phyloP scores from a whole-genome alignment of 108 stramenopile genomes.

The Fistulifera solaris region DNA sequence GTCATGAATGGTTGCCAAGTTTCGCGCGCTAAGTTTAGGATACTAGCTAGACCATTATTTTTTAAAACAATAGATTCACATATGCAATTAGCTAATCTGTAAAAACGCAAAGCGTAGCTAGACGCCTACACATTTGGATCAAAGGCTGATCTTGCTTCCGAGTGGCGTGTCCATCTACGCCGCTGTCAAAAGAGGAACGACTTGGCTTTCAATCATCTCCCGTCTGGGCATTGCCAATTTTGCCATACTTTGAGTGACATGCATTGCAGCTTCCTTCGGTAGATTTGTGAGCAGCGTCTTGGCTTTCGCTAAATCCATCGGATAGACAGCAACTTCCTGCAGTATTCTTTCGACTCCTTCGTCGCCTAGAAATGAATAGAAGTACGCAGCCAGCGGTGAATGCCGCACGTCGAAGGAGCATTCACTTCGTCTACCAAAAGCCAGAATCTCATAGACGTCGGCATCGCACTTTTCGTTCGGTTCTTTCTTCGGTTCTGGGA shows the following conservation, averaged over 20 bases:
- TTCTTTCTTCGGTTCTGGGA: neutral
- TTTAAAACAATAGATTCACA: too few relatives aligned
- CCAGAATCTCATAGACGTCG: constrained; percentile 34
- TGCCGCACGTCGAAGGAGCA: constrained; percentile 33
- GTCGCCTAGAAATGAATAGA: constrained; percentile 34
- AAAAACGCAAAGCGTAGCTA: too few relatives aligned
- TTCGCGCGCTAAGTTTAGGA: too few relatives aligned
- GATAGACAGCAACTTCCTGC: constrained; percentile 14
- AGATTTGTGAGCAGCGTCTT: constrained; percentile 19
- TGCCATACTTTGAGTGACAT: constrained; percentile 14
- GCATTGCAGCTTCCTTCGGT: constrained; percentile 18
- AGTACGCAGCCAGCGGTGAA: constrained; percentile 41
- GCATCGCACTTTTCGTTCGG: constrained; percentile 13
- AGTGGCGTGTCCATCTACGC: too few relatives aligned
- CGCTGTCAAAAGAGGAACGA: too few relatives aligned
- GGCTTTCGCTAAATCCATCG: constrained; percentile 25
- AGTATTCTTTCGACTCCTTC: constrained; percentile 13
- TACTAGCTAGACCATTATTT: too few relatives aligned
- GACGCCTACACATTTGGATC: too few relatives aligned
- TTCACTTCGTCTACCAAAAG: constrained; percentile 25
- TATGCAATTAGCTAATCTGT: too few relatives aligned
- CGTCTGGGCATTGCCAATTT: constrained; percentile 19
- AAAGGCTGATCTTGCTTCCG: too few relatives aligned
- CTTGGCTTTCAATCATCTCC: too few relatives aligned
- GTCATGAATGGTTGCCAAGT: too few relatives aligned